These are phyloP conservation scores for Conticribra guillardii DNA, from an alignment of 108 stramenopile genomes.

Conservation along the genomic window DNA sequence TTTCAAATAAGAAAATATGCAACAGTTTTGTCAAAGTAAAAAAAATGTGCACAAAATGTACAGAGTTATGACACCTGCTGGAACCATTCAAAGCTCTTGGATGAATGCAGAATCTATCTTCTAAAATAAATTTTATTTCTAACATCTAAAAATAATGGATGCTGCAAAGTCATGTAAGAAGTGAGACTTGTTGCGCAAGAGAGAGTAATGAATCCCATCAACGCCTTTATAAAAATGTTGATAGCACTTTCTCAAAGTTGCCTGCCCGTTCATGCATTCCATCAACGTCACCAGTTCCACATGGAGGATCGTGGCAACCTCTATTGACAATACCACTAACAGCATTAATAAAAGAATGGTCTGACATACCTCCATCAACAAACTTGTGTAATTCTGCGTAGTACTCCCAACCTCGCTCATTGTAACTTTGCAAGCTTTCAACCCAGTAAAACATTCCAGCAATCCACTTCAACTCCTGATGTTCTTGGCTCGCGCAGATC, in stretches of 20 bases:
- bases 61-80: too few species aligned
- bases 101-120: too few species aligned
- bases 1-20: too few species aligned
- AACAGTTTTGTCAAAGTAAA: too few species aligned
- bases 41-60: too few species aligned
- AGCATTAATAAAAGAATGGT: constrained; percentile 21
- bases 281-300: constrained; percentile 21
- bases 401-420: constrained; percentile 25
- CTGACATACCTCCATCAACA: constrained; percentile 30
- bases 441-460: constrained; percentile 28
- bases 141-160: too few species aligned
- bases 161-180: too few species aligned
- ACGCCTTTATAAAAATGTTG: not conserved
- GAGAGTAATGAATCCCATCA: too few species aligned
- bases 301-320: constrained; percentile 29
- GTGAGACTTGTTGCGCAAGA: too few species aligned
- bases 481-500: constrained; percentile 22
- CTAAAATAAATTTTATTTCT: too few species aligned
- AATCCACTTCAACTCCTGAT: constrained; percentile 19
- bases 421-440: constrained; percentile 16
- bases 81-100: too few species aligned
- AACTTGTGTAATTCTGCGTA: constrained; percentile 22
- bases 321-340: constrained; percentile 24
- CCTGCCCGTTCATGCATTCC: not conserved
- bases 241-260: constrained; percentile 12